Evolutionary conservation across 768 basidiomycete genomes (phyloP).

Genomic region (Serpula lacrymans): DNA sequence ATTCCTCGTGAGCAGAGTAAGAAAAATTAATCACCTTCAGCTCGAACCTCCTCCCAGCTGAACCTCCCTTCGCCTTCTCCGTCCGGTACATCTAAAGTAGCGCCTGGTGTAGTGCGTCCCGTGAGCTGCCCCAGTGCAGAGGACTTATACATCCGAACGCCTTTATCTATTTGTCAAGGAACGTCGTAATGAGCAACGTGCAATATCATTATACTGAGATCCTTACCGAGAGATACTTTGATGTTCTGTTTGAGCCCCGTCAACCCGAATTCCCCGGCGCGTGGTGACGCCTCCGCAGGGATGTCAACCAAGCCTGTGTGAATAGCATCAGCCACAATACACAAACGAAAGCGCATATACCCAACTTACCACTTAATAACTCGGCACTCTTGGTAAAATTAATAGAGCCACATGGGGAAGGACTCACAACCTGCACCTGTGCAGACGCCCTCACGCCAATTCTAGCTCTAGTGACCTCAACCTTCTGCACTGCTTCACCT

Average conservation of each 20-base stretch:
- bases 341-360: neutral
- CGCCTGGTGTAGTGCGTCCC: constrained; percentile 26
- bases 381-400: too few relatives aligned
- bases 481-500: constrained; percentile 14
- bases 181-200: neutral
- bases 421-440: too few relatives aligned
- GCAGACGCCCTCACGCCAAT: constrained; percentile 25
- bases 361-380: too few relatives aligned
- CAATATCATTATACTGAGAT: neutral
- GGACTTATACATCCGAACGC: constrained; percentile 63
- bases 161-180: constrained; percentile 49
- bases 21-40: constrained; percentile 4
- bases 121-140: constrained; percentile 47
- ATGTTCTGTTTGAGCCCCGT: constrained; percentile 64
- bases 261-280: constrained; percentile 37
- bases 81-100: too few relatives aligned
- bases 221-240: constrained; percentile 69
- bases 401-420: too few relatives aligned
- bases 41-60: constrained; percentile 32
- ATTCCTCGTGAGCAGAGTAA: constrained; percentile 13
- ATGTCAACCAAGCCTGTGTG: constrained; percentile 19
- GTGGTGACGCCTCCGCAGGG: constrained; percentile 17
- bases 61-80: constrained; percentile 30
- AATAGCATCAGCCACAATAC: constrained; percentile 1
- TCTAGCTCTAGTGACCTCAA: constrained; percentile 27